Evolutionary conservation across 495 filamentous ascomycete species (phyloP).

Genomic region (Aspergillus diversus): DNA sequence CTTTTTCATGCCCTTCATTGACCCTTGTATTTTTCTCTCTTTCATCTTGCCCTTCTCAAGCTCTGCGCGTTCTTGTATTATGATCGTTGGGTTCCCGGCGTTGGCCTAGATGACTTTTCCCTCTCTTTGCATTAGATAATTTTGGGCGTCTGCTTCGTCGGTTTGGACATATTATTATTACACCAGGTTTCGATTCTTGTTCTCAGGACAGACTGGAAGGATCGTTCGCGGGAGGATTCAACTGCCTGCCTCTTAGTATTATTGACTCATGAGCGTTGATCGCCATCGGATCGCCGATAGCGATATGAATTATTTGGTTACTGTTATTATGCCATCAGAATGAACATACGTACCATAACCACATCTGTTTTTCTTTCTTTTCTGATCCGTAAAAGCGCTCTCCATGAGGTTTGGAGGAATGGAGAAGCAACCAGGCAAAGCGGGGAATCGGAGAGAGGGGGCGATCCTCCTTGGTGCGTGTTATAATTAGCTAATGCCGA

Average conservation of each 20-base stretch:
- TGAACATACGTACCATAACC: constrained; percentile 18
- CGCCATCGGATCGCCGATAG: constrained; percentile 9
- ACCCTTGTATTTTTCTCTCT: constrained; percentile 8
- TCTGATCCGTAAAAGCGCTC: too few relatives aligned
- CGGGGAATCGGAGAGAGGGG: background rate
- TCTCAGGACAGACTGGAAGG: background rate
- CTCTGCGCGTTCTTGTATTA: constrained; percentile 13
- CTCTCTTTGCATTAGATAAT: constrained; percentile 17
- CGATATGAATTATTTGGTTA: constrained; percentile 4
- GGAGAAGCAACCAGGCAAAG: background rate
- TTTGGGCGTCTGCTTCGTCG: constrained; percentile 9
- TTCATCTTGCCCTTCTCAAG: background rate
- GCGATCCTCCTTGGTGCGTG: too few relatives aligned
- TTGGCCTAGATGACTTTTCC: constrained; percentile 19
- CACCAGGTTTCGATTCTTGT: background rate
- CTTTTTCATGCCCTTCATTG: background rate
- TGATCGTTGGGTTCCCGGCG: constrained; percentile 15
- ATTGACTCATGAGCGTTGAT: constrained; percentile 6
- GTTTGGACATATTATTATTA: background rate
- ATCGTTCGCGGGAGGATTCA: constrained; percentile 9
- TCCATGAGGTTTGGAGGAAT: background rate
- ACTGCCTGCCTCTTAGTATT: constrained; percentile 7
- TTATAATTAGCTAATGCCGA: too few relatives aligned
- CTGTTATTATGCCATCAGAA: constrained; percentile 20
- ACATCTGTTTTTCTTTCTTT: background rate